Evolutionary conservation across 257 asterid species (phyloP).

Genomic region (Coffea eugenioides): DNA sequence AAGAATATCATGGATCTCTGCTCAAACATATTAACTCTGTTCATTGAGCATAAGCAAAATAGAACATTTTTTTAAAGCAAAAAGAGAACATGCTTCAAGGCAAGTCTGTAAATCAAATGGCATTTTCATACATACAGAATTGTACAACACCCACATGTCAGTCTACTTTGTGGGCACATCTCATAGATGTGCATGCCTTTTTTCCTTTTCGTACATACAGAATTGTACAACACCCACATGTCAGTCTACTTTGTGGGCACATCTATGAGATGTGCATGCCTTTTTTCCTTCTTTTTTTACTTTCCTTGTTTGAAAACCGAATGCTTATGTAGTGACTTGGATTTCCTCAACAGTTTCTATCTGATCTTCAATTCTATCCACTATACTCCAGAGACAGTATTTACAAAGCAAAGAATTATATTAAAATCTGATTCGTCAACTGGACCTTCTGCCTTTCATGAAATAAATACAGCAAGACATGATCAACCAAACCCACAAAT

Average conservation of each 20-base stretch:
- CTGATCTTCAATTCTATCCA: neutral
- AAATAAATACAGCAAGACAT: conserved; percentile 6
- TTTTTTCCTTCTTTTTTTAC: too few relatives aligned
- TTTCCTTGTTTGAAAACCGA: too few relatives aligned
- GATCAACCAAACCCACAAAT: neutral
- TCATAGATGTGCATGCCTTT: too few relatives aligned
- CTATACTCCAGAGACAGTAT: neutral
- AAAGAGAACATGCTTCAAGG: neutral
- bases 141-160: neutral
- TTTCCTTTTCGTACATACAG: neutral
- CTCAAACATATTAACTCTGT: neutral
- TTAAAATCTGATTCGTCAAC: neutral
- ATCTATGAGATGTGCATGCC: too few relatives aligned
- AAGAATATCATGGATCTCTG: neutral
- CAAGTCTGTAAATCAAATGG: neutral
- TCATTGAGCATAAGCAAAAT: neutral
- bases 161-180: neutral
- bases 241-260: neutral
- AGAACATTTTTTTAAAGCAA: neutral
- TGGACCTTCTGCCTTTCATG: neutral
- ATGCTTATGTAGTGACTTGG: neutral
- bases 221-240: neutral
- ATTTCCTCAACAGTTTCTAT: neutral
- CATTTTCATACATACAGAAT: neutral
- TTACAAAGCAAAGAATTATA: neutral